Conservation (phyloP, 75 land plant genomes). For the Pinus taeda region DNA sequence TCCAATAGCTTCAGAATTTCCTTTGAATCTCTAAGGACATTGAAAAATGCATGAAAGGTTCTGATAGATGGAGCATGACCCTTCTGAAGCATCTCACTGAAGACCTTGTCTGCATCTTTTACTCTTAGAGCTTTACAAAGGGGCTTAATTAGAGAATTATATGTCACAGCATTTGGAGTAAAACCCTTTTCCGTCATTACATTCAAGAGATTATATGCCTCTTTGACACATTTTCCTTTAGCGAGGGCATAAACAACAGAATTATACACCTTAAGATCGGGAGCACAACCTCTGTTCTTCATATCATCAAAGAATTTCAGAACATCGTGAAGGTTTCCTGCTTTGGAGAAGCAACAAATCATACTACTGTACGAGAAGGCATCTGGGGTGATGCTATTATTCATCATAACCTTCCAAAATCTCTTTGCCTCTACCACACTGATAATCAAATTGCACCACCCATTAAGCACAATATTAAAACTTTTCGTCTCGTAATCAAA, state of each 20-base stretch:
- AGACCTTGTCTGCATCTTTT: slow-evolving; percentile 31
- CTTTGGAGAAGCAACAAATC: slow-evolving; percentile 69
- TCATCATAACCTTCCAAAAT: slow-evolving; percentile 47
- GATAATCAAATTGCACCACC: slow-evolving; percentile 57
- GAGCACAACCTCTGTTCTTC: slow-evolving; percentile 41
- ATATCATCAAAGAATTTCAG: slow-evolving; percentile 59
- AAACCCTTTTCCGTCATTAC: slow-evolving; percentile 62
- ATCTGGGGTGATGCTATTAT: slow-evolving; percentile 36
- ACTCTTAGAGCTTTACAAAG: slow-evolving; percentile 35
- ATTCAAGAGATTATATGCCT: slow-evolving; percentile 36
- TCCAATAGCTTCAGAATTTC: slow-evolving; percentile 64
- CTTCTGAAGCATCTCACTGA: slow-evolving; percentile 41
- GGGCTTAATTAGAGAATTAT: slow-evolving; percentile 53
- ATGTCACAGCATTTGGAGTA: slow-evolving; percentile 47
- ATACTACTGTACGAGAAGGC: slow-evolving; percentile 51
- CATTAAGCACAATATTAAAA: slow-evolving; percentile 59
- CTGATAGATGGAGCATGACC: slow-evolving; percentile 37
- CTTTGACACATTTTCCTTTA: slow-evolving; percentile 24
- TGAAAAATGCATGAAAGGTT: slow-evolving; percentile 55
- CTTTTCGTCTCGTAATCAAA: slow-evolving; percentile 50
- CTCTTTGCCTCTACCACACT: slow-evolving; percentile 38
- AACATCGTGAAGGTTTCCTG: slow-evolving; percentile 49
- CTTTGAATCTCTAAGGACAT: slow-evolving; percentile 41
- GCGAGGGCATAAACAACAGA: slow-evolving; percentile 64
- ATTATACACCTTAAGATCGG: slow-evolving; percentile 77